Percentiles rank a stretch among this genome's conserved stretches.
Conservation (phyloP, 768 basidiomycete genomes). For the Wakefieldia striispora region DNA sequence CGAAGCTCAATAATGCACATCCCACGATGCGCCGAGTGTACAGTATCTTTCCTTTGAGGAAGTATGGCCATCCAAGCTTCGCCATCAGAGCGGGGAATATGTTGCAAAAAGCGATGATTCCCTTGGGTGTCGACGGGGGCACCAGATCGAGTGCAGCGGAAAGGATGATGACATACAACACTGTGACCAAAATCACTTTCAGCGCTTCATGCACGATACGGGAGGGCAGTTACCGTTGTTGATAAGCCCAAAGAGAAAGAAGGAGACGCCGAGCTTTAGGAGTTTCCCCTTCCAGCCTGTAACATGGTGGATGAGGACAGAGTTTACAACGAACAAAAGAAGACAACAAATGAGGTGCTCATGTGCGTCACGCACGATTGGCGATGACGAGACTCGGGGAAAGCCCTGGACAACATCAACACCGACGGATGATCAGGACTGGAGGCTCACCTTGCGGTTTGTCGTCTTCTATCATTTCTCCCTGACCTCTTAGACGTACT, state of each 20-base stretch:
- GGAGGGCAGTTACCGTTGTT: conserved; percentile 67
- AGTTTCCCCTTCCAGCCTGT: conserved; percentile 29
- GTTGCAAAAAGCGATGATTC: conserved; percentile 93
- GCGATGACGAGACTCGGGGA: conserved; percentile 9
- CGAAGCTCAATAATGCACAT: conserved; percentile 71
- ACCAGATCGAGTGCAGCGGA: conserved; percentile 95
- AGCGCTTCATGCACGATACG: not conserved
- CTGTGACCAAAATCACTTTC: conserved; percentile 36
- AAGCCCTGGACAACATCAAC: conserved; percentile 29
- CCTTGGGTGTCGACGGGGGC: conserved; percentile 88
- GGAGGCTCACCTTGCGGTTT: conserved; percentile 23
- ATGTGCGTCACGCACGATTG: conserved; percentile 4
- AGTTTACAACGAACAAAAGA: not conserved
- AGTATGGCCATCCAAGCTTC: conserved; percentile 91
- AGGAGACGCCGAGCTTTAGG: conserved; percentile 53
- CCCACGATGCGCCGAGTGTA: conserved; percentile 73
- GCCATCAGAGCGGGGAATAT: conserved; percentile 85
- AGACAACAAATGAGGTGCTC: conserved; percentile 21
- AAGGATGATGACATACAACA: conserved; percentile 94
- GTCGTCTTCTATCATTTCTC: conserved; percentile 16
- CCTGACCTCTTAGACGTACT: conserved; percentile 8
- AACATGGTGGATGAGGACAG: conserved; percentile 14
- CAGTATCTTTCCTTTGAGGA: conserved; percentile 81
- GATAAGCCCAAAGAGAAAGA: conserved; percentile 89
- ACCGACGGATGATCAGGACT: conserved; percentile 9